Conservation (phyloP, 345 rosid species). For the Diplotaxis tenuifolia region DNA sequence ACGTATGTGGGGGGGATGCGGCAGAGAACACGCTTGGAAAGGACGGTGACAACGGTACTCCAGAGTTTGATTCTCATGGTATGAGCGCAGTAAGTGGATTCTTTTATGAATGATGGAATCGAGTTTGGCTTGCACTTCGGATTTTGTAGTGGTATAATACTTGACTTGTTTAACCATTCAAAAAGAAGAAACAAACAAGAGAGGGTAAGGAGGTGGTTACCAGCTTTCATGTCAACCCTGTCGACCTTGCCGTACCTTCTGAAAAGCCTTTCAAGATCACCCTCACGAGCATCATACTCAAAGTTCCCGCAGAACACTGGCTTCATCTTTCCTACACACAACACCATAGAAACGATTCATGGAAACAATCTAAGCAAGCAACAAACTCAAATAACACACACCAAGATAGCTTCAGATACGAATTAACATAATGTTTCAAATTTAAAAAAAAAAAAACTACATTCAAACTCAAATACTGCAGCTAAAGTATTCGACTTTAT, state of each 20-base stretch:
- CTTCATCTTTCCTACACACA: slow-evolving; percentile 51
- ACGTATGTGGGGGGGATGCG: background rate
- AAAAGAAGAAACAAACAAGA: background rate
- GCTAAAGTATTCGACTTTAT: background rate
- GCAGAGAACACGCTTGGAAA: background rate
- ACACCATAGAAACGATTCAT: background rate
- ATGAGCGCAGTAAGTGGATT: background rate
- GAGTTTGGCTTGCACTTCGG: slow-evolving; percentile 13
- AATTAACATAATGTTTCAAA: background rate
- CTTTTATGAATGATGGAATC: background rate
- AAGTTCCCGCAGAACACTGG: slow-evolving; percentile 93
- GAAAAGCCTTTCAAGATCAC: slow-evolving; percentile 87
- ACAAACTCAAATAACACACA: background rate
- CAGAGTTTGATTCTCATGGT: background rate
- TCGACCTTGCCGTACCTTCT: slow-evolving; percentile 80
- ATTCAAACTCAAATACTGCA: background rate
- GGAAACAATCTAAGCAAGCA: background rate
- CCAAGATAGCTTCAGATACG: background rate
- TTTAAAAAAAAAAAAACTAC: background rate
- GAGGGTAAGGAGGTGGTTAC: slow-evolving; percentile 40
- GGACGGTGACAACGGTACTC: background rate
- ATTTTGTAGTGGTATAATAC: slow-evolving; percentile 11
- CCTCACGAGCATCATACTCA: slow-evolving; percentile 85
- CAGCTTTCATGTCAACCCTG: slow-evolving; percentile 93
- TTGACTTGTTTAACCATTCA: background rate